Percentiles rank a stretch among this genome's conserved stretches.
Conservation (phyloP, 305 asterid genomes). For the Fraxinus latifolia region DNA sequence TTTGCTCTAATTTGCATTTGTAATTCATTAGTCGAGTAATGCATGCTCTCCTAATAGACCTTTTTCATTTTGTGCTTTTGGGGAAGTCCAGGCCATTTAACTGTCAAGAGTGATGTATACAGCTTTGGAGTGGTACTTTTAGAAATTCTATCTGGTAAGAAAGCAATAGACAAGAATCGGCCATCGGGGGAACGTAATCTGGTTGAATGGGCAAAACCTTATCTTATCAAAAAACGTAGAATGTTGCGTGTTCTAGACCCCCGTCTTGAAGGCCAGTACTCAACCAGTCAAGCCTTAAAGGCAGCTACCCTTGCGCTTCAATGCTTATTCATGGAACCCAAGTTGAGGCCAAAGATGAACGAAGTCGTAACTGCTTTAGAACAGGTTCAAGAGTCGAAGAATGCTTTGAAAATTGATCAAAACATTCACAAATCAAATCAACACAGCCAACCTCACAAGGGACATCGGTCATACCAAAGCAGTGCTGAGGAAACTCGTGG, state of each 20-base stretch:
- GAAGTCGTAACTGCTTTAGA: constrained; percentile 63
- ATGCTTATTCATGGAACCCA: constrained; percentile 66
- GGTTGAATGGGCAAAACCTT: constrained; percentile 89
- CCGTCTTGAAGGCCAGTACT: constrained; percentile 78
- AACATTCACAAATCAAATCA: constrained; percentile 30
- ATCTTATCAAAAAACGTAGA: constrained; percentile 71
- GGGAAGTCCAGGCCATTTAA: constrained; percentile 62
- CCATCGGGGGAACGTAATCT: constrained; percentile 86
- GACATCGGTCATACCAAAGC: constrained; percentile 34
- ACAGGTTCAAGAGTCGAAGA: constrained; percentile 51
- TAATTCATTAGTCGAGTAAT: background rate
- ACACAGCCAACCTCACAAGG: constrained; percentile 27
- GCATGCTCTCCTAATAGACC: background rate
- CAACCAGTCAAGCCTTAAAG: constrained; percentile 46
- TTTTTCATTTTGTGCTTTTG: background rate
- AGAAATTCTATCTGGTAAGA: constrained; percentile 74
- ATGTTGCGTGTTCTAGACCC: constrained; percentile 62
- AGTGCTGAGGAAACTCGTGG: constrained; percentile 30
- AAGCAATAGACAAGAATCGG: constrained; percentile 88
- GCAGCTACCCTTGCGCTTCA: constrained; percentile 62
- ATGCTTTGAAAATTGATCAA: constrained; percentile 14
- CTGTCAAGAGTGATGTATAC: constrained; percentile 83
- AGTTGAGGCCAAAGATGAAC: constrained; percentile 68
- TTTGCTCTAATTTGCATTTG: background rate
- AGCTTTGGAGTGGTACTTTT: constrained; percentile 89